Conservation (phyloP, 2,329 filamentous ascomycete genomes). For the Aulographum hederae region DNA sequence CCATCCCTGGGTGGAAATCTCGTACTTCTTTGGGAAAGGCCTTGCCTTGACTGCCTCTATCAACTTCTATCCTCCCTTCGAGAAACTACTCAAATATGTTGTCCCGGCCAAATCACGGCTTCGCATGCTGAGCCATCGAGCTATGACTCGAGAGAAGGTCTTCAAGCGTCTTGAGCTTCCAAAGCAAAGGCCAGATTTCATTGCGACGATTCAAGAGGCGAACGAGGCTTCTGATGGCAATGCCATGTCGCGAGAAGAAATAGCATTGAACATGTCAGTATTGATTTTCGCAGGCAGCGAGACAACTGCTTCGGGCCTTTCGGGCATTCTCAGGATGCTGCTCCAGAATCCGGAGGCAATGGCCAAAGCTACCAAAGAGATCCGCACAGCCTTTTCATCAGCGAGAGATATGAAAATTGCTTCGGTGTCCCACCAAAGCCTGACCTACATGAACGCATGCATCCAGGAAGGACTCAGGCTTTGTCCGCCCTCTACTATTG, state of each 20-base stretch:
- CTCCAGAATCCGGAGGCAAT: not conserved
- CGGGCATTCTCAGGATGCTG: not conserved
- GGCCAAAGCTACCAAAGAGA: not conserved
- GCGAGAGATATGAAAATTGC: not conserved
- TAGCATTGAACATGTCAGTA: too few relatives aligned
- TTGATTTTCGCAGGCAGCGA: not conserved
- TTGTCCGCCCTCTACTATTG: conserved; percentile 7
- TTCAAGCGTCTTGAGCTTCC: not conserved
- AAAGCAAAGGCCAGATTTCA: not conserved
- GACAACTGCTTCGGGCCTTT: not conserved
- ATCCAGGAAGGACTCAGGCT: conserved; percentile 8
- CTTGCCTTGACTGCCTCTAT: too few relatives aligned
- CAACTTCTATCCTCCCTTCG: too few relatives aligned
- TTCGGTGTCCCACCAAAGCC: not conserved
- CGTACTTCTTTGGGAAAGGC: too few relatives aligned
- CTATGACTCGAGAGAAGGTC: not conserved
- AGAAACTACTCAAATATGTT: too few relatives aligned
- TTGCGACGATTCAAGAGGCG: not conserved
- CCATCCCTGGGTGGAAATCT: conserved; percentile 20
- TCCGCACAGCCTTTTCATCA: not conserved
- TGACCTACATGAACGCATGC: conserved; percentile 7
- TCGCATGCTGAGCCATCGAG: not conserved
- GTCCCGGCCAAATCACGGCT: not conserved
- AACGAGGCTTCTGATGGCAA: too few relatives aligned
- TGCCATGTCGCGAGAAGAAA: too few relatives aligned